phyloP scores from a whole-genome alignment of 2,329 filamentous ascomycete species.

The Ramularia collo-cygni region DNA sequence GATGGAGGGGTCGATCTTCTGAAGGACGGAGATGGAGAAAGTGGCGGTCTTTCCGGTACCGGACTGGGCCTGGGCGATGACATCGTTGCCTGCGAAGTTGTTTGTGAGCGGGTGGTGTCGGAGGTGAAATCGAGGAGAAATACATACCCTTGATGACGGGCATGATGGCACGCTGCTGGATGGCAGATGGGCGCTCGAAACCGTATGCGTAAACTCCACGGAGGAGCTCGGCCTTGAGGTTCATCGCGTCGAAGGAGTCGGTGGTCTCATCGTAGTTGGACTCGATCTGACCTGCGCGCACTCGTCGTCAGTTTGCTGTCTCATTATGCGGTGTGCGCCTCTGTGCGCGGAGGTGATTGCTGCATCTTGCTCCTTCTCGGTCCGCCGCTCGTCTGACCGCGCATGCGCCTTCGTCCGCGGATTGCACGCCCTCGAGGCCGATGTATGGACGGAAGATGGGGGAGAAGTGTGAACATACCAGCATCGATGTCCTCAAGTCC shows the following conservation, averaged over 20 bases:
- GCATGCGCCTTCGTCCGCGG: conserved; percentile 1
- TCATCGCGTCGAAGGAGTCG: conserved; percentile 98
- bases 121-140: background rate
- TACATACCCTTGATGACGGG: conserved; percentile 95
- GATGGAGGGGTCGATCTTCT: conserved; percentile 93
- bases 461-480: conserved; percentile 63
- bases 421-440: background rate
- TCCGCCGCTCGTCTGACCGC: no score
- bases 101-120: conserved; percentile 8
- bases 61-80: conserved; percentile 98
- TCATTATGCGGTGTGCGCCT: conserved; percentile 4
- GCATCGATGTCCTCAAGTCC: conserved; percentile 97
- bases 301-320: conserved; percentile 5
- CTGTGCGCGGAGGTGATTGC: conserved; percentile 5
- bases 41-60: conserved; percentile 99
- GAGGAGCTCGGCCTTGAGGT: conserved; percentile 92
- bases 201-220: conserved; percentile 99
- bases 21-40: conserved; percentile 97
- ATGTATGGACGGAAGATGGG: background rate
- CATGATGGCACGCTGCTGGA: conserved; percentile 99
- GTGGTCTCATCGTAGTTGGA: conserved; percentile 99
- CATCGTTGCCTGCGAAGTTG: conserved; percentile 75
- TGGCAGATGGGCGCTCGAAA: conserved; percentile 99
- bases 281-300: conserved; percentile 83
- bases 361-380: background rate